phyloP scores from a whole-genome alignment of 805 yeast species.

The Kodamaea hsintzibuensis region DNA sequence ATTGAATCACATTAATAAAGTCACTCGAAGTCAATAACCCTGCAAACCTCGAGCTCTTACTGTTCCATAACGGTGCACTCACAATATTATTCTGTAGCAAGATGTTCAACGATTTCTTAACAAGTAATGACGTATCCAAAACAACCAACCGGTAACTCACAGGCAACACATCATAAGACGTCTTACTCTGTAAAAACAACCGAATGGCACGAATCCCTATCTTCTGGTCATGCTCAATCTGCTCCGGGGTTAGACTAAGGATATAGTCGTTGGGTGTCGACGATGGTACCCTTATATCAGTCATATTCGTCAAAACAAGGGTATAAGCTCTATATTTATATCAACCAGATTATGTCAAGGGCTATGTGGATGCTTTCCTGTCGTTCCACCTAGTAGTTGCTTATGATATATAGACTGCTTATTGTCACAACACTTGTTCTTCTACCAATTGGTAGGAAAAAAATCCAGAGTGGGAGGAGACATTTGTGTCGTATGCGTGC shows the following conservation, averaged over 20 bases:
- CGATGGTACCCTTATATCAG: conserved; percentile 20
- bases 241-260: conserved; percentile 39
- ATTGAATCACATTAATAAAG: conserved; percentile 92
- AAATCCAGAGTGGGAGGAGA: neutral
- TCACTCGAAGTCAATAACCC: conserved; percentile 91
- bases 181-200: conserved; percentile 79
- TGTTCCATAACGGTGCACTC: conserved; percentile 96
- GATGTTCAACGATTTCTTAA: conserved; percentile 87
- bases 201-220: conserved; percentile 83
- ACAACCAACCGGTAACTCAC: conserved; percentile 92
- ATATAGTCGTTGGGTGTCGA: conserved; percentile 46
- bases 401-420: neutral
- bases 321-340: neutral
- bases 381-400: neutral
- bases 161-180: conserved; percentile 95
- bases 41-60: conserved; percentile 84
- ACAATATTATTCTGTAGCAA: conserved; percentile 91
- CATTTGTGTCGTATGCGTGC: neutral
- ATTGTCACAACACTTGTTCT: conserved; percentile 1
- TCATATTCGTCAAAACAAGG: neutral
- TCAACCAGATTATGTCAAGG: neutral
- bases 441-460: conserved; percentile 2
- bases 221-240: conserved; percentile 60
- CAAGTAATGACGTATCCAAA: conserved; percentile 85
- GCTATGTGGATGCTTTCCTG: neutral